Percentiles rank a stretch among this genome's conserved stretches.
Conservation (phyloP, 148 eudicot species). For the Fallopia convolvulus region DNA sequence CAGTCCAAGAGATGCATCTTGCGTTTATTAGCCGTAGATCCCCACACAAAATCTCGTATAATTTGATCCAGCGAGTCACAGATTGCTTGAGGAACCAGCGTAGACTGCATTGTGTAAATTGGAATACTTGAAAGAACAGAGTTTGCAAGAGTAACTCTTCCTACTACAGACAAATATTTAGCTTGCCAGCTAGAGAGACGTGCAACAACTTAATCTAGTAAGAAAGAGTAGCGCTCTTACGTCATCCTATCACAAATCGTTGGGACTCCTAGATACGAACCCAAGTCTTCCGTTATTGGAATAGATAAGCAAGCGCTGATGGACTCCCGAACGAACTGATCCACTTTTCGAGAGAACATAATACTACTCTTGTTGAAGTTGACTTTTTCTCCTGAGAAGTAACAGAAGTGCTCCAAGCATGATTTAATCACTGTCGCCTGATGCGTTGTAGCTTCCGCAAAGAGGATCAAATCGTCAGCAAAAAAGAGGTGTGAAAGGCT, state of each 20-base stretch:
- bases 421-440: background rate
- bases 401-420: background rate
- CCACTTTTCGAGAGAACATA: no score
- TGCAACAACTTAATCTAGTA: background rate
- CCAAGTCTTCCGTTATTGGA: background rate
- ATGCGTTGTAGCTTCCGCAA: background rate
- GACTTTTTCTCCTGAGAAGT: background rate
- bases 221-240: background rate
- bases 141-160: background rate
- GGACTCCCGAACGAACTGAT: no score
- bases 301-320: no score
- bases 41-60: no score
- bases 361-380: no score
- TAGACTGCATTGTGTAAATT: background rate
- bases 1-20: no score
- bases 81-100: background rate
- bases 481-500: background rate
- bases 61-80: background rate
- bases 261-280: background rate
- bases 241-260: background rate
- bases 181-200: background rate
- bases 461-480: background rate
- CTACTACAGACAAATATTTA: background rate
- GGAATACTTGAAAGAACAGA: background rate
- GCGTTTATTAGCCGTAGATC: no score